Percentiles rank a stretch among this genome's conserved stretches.
These are phyloP conservation scores for Boletus patriciae DNA, from an alignment of 768 basidiomycete genomes.

Conservation along the genomic window DNA sequence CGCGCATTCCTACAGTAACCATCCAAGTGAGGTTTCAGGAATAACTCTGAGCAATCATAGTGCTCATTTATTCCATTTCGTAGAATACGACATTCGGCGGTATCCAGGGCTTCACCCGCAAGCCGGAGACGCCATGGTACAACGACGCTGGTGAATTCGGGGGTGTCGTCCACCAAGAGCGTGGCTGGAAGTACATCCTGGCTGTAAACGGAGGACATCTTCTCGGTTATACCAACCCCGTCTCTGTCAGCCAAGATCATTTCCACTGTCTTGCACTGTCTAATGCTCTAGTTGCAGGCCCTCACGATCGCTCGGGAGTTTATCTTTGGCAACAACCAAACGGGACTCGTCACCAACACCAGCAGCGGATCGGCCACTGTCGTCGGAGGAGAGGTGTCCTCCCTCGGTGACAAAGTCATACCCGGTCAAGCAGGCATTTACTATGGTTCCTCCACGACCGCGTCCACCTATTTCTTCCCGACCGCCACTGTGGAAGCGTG, in stretches of 20 bases:
- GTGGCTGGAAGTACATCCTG: conserved; percentile 52
- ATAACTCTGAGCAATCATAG: not conserved
- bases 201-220: conserved; percentile 42
- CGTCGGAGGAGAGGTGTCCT: conserved; percentile 51
- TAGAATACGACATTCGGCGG: conserved; percentile 82
- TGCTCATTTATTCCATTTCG: not conserved
- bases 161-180: conserved; percentile 74
- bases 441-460: conserved; percentile 50
- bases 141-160: conserved; percentile 58
- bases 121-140: conserved; percentile 67
- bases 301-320: conserved; percentile 65
- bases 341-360: conserved; percentile 50
- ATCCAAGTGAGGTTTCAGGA: conserved; percentile 46
- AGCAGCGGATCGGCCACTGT: conserved; percentile 30
- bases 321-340: conserved; percentile 59
- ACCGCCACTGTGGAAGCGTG: conserved; percentile 56
- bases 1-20: conserved; percentile 42
- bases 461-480: conserved; percentile 56
- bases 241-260: conserved; percentile 42
- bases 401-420: conserved; percentile 47
- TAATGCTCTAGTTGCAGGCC: conserved; percentile 40
- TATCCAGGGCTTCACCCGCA: conserved; percentile 68
- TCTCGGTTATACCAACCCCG: conserved; percentile 37
- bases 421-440: conserved; percentile 57
- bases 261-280: not conserved